A percentile compares a stretch with the other conserved stretches of the same genome.
Conservation (phyloP, 1,284 basidiomycete species). For the Rhodotorula mucilaginosa region DNA sequence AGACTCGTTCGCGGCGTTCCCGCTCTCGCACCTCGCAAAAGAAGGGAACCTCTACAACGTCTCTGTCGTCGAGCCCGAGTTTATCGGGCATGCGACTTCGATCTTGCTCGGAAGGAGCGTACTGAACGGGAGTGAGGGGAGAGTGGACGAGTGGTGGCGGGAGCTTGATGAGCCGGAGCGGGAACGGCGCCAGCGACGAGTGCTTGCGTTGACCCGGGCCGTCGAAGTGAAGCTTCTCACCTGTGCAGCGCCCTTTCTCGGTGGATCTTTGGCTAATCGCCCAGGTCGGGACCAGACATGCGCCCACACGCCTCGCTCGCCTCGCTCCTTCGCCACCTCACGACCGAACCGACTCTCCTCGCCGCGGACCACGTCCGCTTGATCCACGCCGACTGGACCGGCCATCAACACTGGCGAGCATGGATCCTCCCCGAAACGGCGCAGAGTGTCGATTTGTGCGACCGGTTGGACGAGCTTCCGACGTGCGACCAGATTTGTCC, state of each 20-base stretch:
- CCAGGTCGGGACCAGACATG: slow-evolving; percentile 9
- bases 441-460: not conserved
- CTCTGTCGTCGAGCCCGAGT: slow-evolving; percentile 28
- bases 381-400: slow-evolving; percentile 15
- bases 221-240: not conserved
- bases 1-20: slow-evolving; percentile 18
- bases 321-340: slow-evolving; percentile 8
- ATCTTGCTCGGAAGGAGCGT: slow-evolving; percentile 15
- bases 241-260: too few species aligned
- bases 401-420: slow-evolving; percentile 3
- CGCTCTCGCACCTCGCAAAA: slow-evolving; percentile 25
- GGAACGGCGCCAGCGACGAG: slow-evolving; percentile 3
- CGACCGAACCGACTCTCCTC: slow-evolving; percentile 7
- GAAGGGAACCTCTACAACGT: not conserved
- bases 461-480: not conserved
- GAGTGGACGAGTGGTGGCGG: slow-evolving; percentile 19
- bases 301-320: slow-evolving; percentile 12
- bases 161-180: not conserved
- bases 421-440: slow-evolving; percentile 1
- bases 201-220: slow-evolving; percentile 5
- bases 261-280: too few species aligned
- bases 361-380: slow-evolving; percentile 8
- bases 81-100: slow-evolving; percentile 12
- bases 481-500: not conserved
- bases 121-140: slow-evolving; percentile 2